Conservation (phyloP, 2,329 filamentous ascomycete genomes). For the Alternaria alternata region DNA sequence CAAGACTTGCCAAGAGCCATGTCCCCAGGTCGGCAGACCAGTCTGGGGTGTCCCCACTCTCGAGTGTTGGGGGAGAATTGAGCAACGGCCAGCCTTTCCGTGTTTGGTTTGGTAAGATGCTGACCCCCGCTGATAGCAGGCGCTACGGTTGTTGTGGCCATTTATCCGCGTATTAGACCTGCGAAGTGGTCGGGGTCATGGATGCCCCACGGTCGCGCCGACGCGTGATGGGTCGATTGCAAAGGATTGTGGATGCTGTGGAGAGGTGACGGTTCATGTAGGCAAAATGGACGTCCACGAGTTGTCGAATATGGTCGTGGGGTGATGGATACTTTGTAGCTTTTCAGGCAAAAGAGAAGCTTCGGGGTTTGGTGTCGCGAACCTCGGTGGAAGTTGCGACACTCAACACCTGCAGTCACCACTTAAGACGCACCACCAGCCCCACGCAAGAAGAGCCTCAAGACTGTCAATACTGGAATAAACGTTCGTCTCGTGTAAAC, state of each 20-base stretch:
- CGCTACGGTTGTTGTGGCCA: slow-evolving; percentile 26
- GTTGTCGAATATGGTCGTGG: background rate
- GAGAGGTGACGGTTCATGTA: slow-evolving; percentile 1
- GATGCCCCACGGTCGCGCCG: slow-evolving; percentile 19
- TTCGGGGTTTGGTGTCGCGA: background rate
- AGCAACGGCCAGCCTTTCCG: slow-evolving; percentile 3
- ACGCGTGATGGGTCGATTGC: slow-evolving; percentile 17
- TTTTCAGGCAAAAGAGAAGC: slow-evolving; percentile 12
- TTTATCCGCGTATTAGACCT: slow-evolving; percentile 32
- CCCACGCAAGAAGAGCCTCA: background rate
- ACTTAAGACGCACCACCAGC: background rate
- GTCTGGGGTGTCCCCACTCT: slow-evolving; percentile 10
- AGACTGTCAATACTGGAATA: background rate
- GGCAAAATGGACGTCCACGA: slow-evolving; percentile 8
- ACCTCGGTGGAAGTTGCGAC: background rate
- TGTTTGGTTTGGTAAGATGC: background rate
- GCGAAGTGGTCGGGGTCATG: slow-evolving; percentile 11
- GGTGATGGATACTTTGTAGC: slow-evolving; percentile 1
- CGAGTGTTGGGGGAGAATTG: slow-evolving; percentile 3
- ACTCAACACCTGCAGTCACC: background rate
- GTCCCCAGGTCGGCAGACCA: background rate
- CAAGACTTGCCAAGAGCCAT: background rate
- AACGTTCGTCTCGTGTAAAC: background rate
- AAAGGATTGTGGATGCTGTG: slow-evolving; percentile 5
- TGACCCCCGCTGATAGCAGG: slow-evolving; percentile 10